These are phyloP conservation scores for Gnetum montanum DNA, from an alignment of 75 land plant species.

Conservation along the genomic window DNA sequence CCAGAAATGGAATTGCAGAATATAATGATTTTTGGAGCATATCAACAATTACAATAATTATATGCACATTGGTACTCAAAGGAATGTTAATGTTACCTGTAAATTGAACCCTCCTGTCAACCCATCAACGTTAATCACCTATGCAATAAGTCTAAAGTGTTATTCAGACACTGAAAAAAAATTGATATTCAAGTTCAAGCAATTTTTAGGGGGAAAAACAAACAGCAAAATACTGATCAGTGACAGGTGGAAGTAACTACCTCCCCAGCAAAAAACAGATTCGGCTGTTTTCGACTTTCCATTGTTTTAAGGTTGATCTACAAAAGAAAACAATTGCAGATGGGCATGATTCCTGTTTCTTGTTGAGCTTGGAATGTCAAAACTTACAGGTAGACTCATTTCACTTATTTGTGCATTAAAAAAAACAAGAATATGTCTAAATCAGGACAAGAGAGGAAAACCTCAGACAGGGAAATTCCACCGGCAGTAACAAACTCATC, in stretches of 20 bases:
- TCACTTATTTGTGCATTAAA: too few relatives aligned
- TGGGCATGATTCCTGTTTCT: neutral
- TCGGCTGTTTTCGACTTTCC: slow-evolving; percentile 62
- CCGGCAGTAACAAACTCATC: slow-evolving; percentile 99
- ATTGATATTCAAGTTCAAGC: neutral
- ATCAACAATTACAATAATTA: neutral
- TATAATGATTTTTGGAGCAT: neutral
- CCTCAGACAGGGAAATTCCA: slow-evolving; percentile 92
- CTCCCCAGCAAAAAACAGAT: slow-evolving; percentile 92
- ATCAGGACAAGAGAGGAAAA: slow-evolving; percentile 9
- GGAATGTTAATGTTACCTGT: slow-evolving; percentile 37
- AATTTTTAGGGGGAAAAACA: neutral
- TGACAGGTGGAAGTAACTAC: slow-evolving; percentile 21
- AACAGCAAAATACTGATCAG: neutral
- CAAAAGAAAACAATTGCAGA: slow-evolving; percentile 3
- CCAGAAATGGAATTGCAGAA: neutral
- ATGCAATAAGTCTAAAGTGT: neutral
- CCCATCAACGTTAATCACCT: slow-evolving; percentile 91
- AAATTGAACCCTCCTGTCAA: slow-evolving; percentile 96
- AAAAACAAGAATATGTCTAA: neutral
- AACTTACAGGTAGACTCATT: too few relatives aligned
- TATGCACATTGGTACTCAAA: neutral
- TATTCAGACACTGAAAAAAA: neutral
- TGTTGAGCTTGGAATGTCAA: neutral
- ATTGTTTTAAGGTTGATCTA: slow-evolving; percentile 82